Conservation (phyloP, 441 rosid genomes). For the Gossypium armourianum region DNA sequence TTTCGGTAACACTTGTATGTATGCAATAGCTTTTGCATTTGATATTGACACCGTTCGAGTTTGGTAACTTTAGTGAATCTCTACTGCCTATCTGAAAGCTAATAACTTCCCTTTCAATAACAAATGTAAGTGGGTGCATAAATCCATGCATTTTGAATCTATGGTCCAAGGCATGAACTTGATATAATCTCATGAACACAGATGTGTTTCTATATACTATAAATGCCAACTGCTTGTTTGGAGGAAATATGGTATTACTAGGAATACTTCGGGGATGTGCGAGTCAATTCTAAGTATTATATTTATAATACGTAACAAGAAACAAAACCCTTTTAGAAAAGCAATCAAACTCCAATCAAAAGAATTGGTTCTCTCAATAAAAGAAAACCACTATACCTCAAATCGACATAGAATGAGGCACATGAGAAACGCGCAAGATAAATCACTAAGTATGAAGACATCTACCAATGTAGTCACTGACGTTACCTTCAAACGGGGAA, state of each 20-base stretch:
- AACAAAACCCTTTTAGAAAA: too few relatives aligned
- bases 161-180: not conserved
- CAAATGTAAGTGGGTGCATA: not conserved
- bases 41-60: not conserved
- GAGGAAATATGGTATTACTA: not conserved
- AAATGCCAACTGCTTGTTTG: not conserved
- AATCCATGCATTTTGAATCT: not conserved
- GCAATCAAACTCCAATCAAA: too few relatives aligned
- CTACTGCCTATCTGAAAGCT: not conserved
- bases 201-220: not conserved
- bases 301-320: too few relatives aligned
- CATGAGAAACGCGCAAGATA: too few relatives aligned
- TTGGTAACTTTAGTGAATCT: not conserved
- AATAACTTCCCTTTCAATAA: not conserved
- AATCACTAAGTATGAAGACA: too few relatives aligned
- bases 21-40: not conserved
- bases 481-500: too few relatives aligned
- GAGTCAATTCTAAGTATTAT: too few relatives aligned
- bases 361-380: too few relatives aligned
- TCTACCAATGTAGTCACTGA: too few relatives aligned
- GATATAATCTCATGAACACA: not conserved
- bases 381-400: too few relatives aligned
- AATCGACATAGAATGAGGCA: too few relatives aligned
- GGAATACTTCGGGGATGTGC: too few relatives aligned
- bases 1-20: not conserved